Evolutionary conservation across 1,284 basidiomycete species (phyloP), one percentile per base, ranked within the genome.

Genomic region (Puccinia polysora): DNA sequence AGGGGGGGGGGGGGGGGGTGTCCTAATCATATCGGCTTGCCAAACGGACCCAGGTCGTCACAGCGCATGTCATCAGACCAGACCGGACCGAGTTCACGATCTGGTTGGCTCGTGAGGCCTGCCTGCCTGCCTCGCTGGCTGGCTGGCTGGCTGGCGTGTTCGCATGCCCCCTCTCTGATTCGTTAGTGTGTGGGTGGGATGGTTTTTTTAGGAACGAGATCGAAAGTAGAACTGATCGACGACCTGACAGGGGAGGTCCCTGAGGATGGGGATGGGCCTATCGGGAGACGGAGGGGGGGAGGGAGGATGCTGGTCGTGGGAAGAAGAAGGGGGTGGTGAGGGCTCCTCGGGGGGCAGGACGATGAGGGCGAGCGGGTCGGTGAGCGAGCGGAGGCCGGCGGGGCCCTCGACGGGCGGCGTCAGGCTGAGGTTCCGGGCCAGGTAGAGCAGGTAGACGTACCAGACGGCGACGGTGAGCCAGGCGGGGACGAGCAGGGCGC

Each of bases 181-280:
- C n/a, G n/a, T n/a, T n/a, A n/a, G n/a, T n/a, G n/a, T n/a, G n/a
- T n/a, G n/a, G n/a, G n/a, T n/a, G n/a, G n/a, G n/a, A n/a, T n/a
- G n/a, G n/a, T n/a, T n/a, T n/a, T n/a, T n/a, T n/a, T n/a, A n/a
- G n/a, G n/a, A n/a, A n/a, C n/a, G n/a, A n/a, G n/a, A n/a, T n/a
- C n/a, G n/a, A 34, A 68, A 68, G 28, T 68, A 68, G 23, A 68
- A 68, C 23, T 68, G 50, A 36, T 68, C 58, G 20, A 68, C 55
- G 40, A 68, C 40, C 18, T 68, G 65, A 36, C 65, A 68, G 8
- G 65, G 65, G 8, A 68, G 45, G 34, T 68, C 65, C 18, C 65
- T 52, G 12, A 68, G 43, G 30, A 68, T 56, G n/a, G 65, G 65
- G 18, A 68, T 53, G 6, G 65, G 65, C 7, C 14, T 20, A 62